Base-by-base conservation (phyloP, 768 basidiomycete genomes). In the Candolleomyces eurysporus region DNA sequence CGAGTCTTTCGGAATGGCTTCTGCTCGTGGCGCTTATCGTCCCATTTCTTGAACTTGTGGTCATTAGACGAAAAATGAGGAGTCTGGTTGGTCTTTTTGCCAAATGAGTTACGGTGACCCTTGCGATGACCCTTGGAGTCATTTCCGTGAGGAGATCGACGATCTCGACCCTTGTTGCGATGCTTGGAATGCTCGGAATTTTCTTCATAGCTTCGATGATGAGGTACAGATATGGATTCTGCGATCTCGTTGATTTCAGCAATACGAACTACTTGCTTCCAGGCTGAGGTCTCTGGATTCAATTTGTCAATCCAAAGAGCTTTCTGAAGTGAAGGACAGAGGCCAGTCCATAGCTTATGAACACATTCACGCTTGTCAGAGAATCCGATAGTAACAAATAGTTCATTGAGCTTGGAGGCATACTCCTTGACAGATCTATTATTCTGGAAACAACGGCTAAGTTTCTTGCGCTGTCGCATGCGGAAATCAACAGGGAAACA, bases 231-330 rank as follows among this genome's bases (percentile, higher is more conserved):
- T 11, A 60, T 48, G 8, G 49, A 36, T 14, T 69, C 66, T 0
- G 76, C 66, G 0, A 76, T 70, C 43, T 82, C 78, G 19, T 73
- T 66, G 0, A 66, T 32, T 40, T 75, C 69, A 0, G 78, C 77
- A 0, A 63, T 67, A 0, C 61, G 54, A 0, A 72, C 51, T 0
- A 81, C 69, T 4, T 72, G 63, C 0, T 71, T 59, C 65, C 70
- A 75, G 0, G 57, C 46, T 0, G 71, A 69, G 0, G 49, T 36
- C 8, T 75, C 69, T 0, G 70, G 73, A 2, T 73, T 71, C 0
- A 77, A 60, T 5, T 68, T 58, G 2, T 74, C 63, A 16, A 61
- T 59, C 71, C 73, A 75, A 0, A 78, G 58, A 3, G 71, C 64
- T 0, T 58, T 59, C 32, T 75, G 75, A 1, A 78, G 67, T 16